phyloP scores from a whole-genome alignment of 768 basidiomycete species.

The Tricholoma saponaceum region DNA sequence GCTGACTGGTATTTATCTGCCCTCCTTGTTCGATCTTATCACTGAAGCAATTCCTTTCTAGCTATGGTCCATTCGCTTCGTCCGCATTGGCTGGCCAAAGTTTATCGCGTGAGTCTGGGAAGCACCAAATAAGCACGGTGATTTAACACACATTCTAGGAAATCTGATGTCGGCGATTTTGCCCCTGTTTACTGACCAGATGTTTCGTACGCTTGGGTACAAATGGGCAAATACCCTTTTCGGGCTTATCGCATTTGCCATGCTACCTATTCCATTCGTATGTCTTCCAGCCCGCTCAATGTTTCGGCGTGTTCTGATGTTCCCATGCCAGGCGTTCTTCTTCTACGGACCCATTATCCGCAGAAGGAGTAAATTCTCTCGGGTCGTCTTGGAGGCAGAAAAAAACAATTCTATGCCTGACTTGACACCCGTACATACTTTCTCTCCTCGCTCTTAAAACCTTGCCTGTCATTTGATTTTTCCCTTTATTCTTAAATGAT shows the following conservation, averaged over 20 bases:
- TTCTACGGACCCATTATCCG: constrained; percentile 40
- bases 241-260: constrained; percentile 43
- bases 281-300: constrained; percentile 12
- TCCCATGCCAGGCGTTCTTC: constrained; percentile 30
- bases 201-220: constrained; percentile 53
- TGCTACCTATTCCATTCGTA: constrained; percentile 63
- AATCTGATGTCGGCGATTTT: constrained; percentile 50
- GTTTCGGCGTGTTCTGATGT: background rate
- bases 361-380: constrained; percentile 34
- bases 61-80: constrained; percentile 61
- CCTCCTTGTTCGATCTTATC: background rate
- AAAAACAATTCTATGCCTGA: background rate
- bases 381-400: constrained; percentile 25
- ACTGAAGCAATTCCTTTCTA: constrained; percentile 2
- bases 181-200: constrained; percentile 57
- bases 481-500: too few species aligned
- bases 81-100: constrained; percentile 68
- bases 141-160: constrained; percentile 24
- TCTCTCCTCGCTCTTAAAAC: too few species aligned
- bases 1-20: constrained; percentile 47
- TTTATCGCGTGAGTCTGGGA: constrained; percentile 41
- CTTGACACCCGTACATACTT: too few species aligned
- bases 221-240: constrained; percentile 61
- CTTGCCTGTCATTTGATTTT: too few species aligned
- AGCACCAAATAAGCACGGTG: background rate